Evolutionary conservation across 768 basidiomycete species (phyloP).

Genomic region (Gyrodon lividus): DNA sequence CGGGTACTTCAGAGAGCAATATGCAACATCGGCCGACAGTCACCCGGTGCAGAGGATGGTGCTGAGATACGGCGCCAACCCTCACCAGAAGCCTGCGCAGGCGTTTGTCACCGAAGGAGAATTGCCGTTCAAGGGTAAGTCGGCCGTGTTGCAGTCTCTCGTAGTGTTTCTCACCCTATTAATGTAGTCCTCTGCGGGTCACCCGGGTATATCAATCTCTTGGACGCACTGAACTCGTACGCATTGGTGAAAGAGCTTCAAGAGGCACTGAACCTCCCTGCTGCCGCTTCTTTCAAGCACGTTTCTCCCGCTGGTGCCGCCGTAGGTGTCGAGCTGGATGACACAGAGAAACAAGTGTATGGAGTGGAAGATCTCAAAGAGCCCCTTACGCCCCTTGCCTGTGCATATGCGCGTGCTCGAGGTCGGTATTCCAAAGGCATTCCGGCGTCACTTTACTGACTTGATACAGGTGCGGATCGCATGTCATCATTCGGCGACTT

Average conservation of each 20-base stretch:
- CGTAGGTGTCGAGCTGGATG: conserved; percentile 80
- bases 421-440: conserved; percentile 45
- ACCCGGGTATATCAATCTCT: conserved; percentile 97
- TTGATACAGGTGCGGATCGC: conserved; percentile 78
- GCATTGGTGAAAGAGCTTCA: conserved; percentile 94
- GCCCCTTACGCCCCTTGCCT: conserved; percentile 81
- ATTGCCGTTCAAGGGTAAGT: conserved; percentile 88
- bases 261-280: conserved; percentile 82
- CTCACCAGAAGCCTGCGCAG: conserved; percentile 98
- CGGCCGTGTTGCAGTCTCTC: neutral
- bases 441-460: neutral
- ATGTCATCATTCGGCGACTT: conserved; percentile 99
- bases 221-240: conserved; percentile 96
- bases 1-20: conserved; percentile 94
- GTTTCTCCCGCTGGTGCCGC: conserved; percentile 98
- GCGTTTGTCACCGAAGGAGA: conserved; percentile 87
- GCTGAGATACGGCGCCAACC: conserved; percentile 94
- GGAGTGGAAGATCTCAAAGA: conserved; percentile 95
- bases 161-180: conserved; percentile 3
- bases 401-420: conserved; percentile 93
- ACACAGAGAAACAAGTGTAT: conserved; percentile 89
- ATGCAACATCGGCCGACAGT: conserved; percentile 82
- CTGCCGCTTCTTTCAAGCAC: conserved; percentile 99
- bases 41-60: conserved; percentile 79
- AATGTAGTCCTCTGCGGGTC: conserved; percentile 81